Evolutionary conservation across 2,329 filamentous ascomycete genomes (phyloP), one percentile per base, ranked within the genome.

Genomic region (Aspergillus sp.): DNA sequence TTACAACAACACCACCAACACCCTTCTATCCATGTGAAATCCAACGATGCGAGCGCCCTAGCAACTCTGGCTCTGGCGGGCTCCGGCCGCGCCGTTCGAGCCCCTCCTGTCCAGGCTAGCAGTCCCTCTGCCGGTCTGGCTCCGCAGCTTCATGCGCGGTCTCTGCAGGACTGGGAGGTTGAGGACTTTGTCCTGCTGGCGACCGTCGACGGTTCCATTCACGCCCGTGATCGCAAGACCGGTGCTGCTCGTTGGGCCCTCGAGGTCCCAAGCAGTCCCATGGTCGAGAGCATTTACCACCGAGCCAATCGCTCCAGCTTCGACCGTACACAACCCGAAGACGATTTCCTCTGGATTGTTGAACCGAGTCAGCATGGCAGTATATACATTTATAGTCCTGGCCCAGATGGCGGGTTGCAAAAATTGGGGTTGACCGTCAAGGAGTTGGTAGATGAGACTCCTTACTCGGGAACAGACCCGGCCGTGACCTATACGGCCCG

Each of bases 111-210:
- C 78, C 81, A 82, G 73, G 74, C 76, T 66, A 80, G 78, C 72
- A 78, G 77, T 65, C 70, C 72, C 45, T 74, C 77, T 67, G 76
- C 78, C 67, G 83, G 82, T 60, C 76, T 86, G 70, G 80, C 85
- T 75, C 84, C 87, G 86, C 86, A 85, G 85, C 85, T 88, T 67
- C 78, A 79, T 86, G 91, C 90, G 90, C 90, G 91, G 83, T 94
- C 86, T 78, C 78, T 97, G 81, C 86, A 90, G 81, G 91, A 96
- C 75, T 97, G 91, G 91, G 89, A 96, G 86, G 90, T 96, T 74
- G 91, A 97, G 88, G 90, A 97, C 78, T 95, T 96, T 81, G 88
- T 97, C 75, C 88, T 98, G 77, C 78, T 98, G 86, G 91, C 93
- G 88, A 97, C 93, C 81, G 88, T 97, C 82, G 90, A 97, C 78